These are phyloP conservation scores for Penicillium atrosanguineum DNA, from an alignment of 495 filamentous ascomycete species.

Conservation along the genomic window DNA sequence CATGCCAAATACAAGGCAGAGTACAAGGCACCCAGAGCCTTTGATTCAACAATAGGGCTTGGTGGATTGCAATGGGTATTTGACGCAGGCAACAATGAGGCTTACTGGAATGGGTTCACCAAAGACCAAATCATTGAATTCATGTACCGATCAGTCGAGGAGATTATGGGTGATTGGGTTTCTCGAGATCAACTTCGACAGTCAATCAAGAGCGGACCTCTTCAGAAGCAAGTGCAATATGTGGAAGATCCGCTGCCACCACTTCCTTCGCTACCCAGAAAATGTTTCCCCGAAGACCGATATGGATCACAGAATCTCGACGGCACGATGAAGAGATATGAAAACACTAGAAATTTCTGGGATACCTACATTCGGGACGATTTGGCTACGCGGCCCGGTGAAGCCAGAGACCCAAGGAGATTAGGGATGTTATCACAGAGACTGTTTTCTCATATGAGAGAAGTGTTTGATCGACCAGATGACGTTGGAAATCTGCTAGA, in stretches of 20 bases:
- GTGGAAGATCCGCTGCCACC: neutral
- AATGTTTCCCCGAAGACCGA: neutral
- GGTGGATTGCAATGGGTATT: constrained; percentile 24
- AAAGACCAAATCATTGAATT: constrained; percentile 12
- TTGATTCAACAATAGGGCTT: constrained; percentile 12
- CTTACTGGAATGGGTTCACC: constrained; percentile 4
- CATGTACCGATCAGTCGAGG: constrained; percentile 17
- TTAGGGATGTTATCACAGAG: neutral
- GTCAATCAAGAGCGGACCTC: neutral
- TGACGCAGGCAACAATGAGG: constrained; percentile 16
- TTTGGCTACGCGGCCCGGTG: neutral
- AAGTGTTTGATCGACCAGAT: neutral
- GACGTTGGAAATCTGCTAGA: neutral
- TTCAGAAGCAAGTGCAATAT: neutral
- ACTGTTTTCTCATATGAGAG: neutral
- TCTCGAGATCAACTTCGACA: neutral
- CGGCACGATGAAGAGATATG: neutral
- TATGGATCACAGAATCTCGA: too few species aligned
- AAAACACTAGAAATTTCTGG: neutral
- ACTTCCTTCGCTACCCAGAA: neutral
- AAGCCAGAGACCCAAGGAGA: neutral
- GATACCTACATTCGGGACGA: neutral
- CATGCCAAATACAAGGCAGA: neutral
- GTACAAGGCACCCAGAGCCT: neutral
- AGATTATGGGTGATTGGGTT: neutral